Percentiles rank a stretch among this genome's conserved stretches.
Evolutionary conservation across 164 flowering plant genomes (phyloP).

Genomic region (Berberis thunbergii): DNA sequence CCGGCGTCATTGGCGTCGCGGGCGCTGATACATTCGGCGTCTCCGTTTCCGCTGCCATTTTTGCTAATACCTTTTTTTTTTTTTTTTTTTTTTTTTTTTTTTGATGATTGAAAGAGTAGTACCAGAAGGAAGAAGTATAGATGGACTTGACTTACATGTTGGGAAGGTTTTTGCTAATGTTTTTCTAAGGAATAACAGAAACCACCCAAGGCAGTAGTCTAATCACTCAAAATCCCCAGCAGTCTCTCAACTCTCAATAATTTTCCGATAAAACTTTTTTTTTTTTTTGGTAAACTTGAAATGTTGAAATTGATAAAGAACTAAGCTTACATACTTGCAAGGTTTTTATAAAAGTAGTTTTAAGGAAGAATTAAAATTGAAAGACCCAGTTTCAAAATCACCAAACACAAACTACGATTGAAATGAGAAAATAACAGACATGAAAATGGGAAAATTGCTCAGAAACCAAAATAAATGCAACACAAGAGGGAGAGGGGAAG

Average conservation of each 20-base stretch:
- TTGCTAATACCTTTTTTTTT: conserved; percentile 16
- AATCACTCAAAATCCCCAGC: neutral
- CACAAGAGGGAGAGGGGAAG: too few relatives aligned
- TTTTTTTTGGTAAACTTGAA: conserved; percentile 7
- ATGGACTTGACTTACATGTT: conserved; percentile 6
- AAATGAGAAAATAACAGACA: too few relatives aligned
- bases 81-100: conserved; percentile 13
- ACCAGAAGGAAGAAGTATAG: neutral
- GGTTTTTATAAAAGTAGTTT: conserved; percentile 12
- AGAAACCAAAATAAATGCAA: too few relatives aligned
- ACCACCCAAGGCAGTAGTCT: conserved; percentile 1
- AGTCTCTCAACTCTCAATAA: neutral
- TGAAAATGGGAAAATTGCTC: too few relatives aligned
- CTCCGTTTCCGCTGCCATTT: conserved; percentile 18
- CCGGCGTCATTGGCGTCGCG: conserved; percentile 76
- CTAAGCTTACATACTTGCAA: conserved; percentile 14
- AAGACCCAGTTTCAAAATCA: conserved; percentile 13
- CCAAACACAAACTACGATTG: too few relatives aligned
- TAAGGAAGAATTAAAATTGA: conserved; percentile 9
- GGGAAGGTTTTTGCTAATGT: conserved; percentile 9
- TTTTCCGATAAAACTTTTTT: neutral
- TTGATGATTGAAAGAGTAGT: neutral
- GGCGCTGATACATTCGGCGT: conserved; percentile 57
- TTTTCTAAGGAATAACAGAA: conserved; percentile 8
- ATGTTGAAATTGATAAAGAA: conserved; percentile 1